Evolutionary conservation across 345 rosid genomes (phyloP), one percentile per base, ranked within the genome.

Genomic region (Salix dunnii): DNA sequence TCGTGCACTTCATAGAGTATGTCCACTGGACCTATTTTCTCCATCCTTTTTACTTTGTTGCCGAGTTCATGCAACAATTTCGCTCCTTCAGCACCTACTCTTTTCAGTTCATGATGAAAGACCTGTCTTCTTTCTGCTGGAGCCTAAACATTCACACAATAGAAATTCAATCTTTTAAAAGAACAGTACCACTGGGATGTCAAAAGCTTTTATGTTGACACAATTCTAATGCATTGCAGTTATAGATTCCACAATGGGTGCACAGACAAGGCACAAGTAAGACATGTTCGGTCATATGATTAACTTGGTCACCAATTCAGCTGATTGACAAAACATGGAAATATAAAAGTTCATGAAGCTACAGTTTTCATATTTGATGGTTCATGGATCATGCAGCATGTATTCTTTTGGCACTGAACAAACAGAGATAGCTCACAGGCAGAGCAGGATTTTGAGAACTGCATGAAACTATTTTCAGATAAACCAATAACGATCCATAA

Each of bases 61-160:
- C 97, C 97, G 25, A 94, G 87, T 76, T 88, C 98, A 67, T 88
- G 87, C 72, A 94, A 70, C 71, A 92, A 78, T 79, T 86, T 89
- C 51, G 98, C 97, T 62, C 98, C 95, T 80, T 84, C 90, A 20
- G 70, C 67, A 20, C 95, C 94, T 5, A 91, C 97, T 82, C 84
- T 84, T 69, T 84, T 90, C 78, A 94, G 86, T 80, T 94, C 97
- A 51, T 78, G 48, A 64, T 35, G 73, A 78, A 95, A 93, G 69
- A 95, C 91, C 71, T 90, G 89, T 76, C 97, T 88, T 71, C 84
- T 69, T 75, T 95, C 97, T 33, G 88, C 88, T 30, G 97, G 93
- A 23, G 99, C 97, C 99, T 95, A 77, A 17, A 79, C 58, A 53
- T 40, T 70, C 38, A 77, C 74, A 60, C 40, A 42, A 35, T 38